Evolutionary conservation across 192 early-diverging fungal species (phyloP), one percentile per base, ranked within the genome.

Genomic region (Neocallimastix lanati): DNA sequence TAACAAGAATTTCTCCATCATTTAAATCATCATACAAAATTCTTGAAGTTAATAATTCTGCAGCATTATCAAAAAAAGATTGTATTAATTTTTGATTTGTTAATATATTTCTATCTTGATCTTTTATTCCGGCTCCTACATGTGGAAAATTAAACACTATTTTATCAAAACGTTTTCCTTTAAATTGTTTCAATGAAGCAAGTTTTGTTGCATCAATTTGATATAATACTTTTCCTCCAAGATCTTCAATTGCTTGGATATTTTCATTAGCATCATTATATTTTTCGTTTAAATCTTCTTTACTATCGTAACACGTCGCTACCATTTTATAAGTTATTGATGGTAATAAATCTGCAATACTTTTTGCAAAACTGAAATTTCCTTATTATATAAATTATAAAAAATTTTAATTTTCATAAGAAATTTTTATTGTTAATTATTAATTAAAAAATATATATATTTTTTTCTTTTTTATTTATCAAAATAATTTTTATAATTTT

Each of bases 101-200:
- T 13, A 84, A 81, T 2, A 99, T 87, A 82, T 97, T 99, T 40
- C 93, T 87, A 77, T 89, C 86, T 86, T 95, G 90, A 83, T 99
- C 96, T 84, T 98, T 99, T 80, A 97, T 94, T 15, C 97, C 96
- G 27, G 88, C 81, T 16, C 92, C 92, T 13, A 91, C 91, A 82
- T 99, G 97, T 36, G 97, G 97, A 83, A 99, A 99, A 83, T 97
- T 96, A 83, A 99, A 98, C 18, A 96, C 90, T 37, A 98, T 94
- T 80, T 92, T 93, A 58, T 89, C 86, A 81, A 96, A 98, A 37
- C 81, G 67, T 77, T 86, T 84, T 28, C 82, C 82, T 29, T 83
- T 87, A n/a, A 96, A 94, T 95, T 2, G 87, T 94, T 82, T 98
- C 95, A 0, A 97, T 88, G 12, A 88, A 0, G 50, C 50, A 67